Base-by-base conservation (phyloP, 2,329 filamentous ascomycete species). In the Talaromyces pinophilus region DNA sequence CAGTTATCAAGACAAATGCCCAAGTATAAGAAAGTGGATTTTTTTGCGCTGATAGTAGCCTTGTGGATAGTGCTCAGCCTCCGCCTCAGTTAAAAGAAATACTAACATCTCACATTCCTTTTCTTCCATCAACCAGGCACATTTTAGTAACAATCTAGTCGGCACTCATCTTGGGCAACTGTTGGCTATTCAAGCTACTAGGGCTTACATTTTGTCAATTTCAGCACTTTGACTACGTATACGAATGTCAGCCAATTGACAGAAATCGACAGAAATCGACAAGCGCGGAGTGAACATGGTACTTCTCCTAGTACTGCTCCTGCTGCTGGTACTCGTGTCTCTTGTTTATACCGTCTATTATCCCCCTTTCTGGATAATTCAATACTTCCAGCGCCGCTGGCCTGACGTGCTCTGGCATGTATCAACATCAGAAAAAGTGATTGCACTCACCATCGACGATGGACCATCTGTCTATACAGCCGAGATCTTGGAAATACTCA, bases 361-460 rank as follows among this genome's bases (percentile, higher is more conserved):
- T 76, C 92, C 93, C 1, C 92, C 93, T 0, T 79, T 77, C n/a
- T 77, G 85, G 55, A 78, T 96, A 42, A 90, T 96, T 74, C 80
- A 82, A 66, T 90, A 90, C 80, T 86, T 96, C 67, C 85, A 89
- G 72, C 81, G 80, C 70, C 87, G 85, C 68, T 93, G 90, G 85
- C 91, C 92, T 1, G 88, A 93, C 72, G 90, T 96, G 3, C 83
- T 96, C 15, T 96, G 90, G 83, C 88, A 91, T 70, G 84, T 70
- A 19, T 77, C 81, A 0, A 83, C 85, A 0, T 72, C 79, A 8
- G 80, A 86, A 59, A 91, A 89, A 73, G 79, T 94, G 30, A 83
- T 97, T 19, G 93, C 92, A 0, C 83, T 97, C 46, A 96, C 92
- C 0, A 90, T 97, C 72, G 93, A 97, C 80, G 93, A 97, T 79